These are phyloP conservation scores for Schizopora paradoxa DNA, from an alignment of 1,284 basidiomycete genomes.

Conservation along the genomic window DNA sequence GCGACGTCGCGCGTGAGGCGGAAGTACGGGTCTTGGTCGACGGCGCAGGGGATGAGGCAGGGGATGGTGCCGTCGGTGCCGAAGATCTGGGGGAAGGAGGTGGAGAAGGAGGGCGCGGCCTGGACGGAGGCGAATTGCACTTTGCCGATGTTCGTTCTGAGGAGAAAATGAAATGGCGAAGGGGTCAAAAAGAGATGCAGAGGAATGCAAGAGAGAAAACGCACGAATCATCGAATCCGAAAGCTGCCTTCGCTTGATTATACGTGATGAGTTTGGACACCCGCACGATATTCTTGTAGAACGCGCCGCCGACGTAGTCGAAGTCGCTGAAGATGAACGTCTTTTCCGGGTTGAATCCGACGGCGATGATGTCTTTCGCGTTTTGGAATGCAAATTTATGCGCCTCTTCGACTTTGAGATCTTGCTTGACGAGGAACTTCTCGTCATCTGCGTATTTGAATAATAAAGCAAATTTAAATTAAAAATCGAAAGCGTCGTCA, in stretches of 20 bases:
- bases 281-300: slow-evolving; percentile 93
- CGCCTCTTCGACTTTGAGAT: slow-evolving; percentile 88
- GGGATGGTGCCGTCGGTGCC: slow-evolving; percentile 82
- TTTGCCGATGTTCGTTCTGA: slow-evolving; percentile 96
- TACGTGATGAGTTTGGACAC: slow-evolving; percentile 92
- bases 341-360: slow-evolving; percentile 88
- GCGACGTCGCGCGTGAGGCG: slow-evolving; percentile 96
- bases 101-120: slow-evolving; percentile 95
- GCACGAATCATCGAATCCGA: slow-evolving; percentile 93
- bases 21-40: slow-evolving; percentile 98
- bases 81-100: slow-evolving; percentile 98
- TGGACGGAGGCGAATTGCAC: slow-evolving; percentile 98
- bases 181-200: no score
- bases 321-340: slow-evolving; percentile 98
- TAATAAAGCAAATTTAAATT: slow-evolving; percentile 7
- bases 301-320: slow-evolving; percentile 84
- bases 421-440: slow-evolving; percentile 97
- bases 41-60: slow-evolving; percentile 95
- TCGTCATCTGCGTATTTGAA: slow-evolving; percentile 86
- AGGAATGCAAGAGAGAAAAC: slow-evolving; percentile 27
- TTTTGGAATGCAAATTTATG: slow-evolving; percentile 83
- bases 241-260: slow-evolving; percentile 91
- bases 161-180: neutral
- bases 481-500: no score
- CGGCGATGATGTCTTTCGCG: slow-evolving; percentile 93